These are phyloP conservation scores for Graphiopsis chlorocephala DNA, from an alignment of 2,329 filamentous ascomycete species.

Conservation along the genomic window DNA sequence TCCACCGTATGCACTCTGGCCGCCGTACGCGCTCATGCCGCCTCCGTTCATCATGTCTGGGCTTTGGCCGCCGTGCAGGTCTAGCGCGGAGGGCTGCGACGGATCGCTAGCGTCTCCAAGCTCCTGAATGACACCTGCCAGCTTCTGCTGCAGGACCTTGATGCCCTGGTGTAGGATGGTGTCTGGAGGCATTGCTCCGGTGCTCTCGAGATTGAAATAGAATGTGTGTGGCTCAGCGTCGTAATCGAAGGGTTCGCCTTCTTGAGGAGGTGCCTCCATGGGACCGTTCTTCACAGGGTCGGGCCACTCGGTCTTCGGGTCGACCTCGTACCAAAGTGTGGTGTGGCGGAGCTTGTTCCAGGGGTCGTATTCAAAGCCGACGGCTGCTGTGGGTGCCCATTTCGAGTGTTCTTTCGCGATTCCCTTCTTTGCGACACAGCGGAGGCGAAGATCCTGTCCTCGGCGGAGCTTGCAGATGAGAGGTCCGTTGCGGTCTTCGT, in stretches of 20 bases:
- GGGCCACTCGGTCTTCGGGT: slow-evolving; percentile 44
- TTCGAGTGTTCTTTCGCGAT: slow-evolving; percentile 99
- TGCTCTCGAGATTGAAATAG: slow-evolving; percentile 90
- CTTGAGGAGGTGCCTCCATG: slow-evolving; percentile 74
- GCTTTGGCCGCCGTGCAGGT: slow-evolving; percentile 49
- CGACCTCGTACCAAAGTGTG: slow-evolving; percentile 91
- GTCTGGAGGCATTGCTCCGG: slow-evolving; percentile 85
- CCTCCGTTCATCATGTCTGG: slow-evolving; percentile 58
- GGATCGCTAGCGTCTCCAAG: slow-evolving; percentile 55
- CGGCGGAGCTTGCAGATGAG: slow-evolving; percentile 87
- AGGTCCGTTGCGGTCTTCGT: slow-evolving; percentile 75
- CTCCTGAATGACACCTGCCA: slow-evolving; percentile 72
- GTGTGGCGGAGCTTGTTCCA: slow-evolving; percentile 92
- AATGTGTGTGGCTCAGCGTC: slow-evolving; percentile 76
- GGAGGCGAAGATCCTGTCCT: slow-evolving; percentile 85
- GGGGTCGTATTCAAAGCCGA: slow-evolving; percentile 97
- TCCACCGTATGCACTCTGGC: slow-evolving; percentile 64
- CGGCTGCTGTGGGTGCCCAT: slow-evolving; percentile 88
- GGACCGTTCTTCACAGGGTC: slow-evolving; percentile 57
- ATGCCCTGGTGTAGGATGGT: slow-evolving; percentile 86
- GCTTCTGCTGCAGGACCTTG: slow-evolving; percentile 82
- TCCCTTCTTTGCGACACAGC: slow-evolving; percentile 94
- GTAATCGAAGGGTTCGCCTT: slow-evolving; percentile 87
- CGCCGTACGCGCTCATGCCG: slow-evolving; percentile 68
- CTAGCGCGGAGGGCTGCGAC: slow-evolving; percentile 55